These are phyloP conservation scores for Leccinum pellstonianum DNA, from an alignment of 768 basidiomycete genomes.

Conservation along the genomic window DNA sequence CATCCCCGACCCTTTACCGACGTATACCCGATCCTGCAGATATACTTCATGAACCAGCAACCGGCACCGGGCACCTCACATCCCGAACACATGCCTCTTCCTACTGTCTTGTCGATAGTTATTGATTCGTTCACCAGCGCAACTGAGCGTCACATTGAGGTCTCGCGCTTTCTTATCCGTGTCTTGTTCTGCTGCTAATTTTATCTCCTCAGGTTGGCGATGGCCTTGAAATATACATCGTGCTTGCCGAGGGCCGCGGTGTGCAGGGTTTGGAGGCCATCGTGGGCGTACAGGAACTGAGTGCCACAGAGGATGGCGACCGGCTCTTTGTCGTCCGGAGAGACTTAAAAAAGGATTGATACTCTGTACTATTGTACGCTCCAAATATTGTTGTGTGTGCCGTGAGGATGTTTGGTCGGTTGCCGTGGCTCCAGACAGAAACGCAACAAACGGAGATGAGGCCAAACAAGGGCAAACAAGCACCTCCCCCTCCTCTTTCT, in stretches of 20 bases:
- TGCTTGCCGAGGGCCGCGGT: slow-evolving; percentile 67
- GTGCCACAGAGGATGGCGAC: slow-evolving; percentile 60
- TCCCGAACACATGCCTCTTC: slow-evolving; percentile 79
- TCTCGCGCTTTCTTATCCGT: slow-evolving; percentile 33
- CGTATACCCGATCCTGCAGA: slow-evolving; percentile 55
- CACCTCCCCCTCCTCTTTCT: background rate
- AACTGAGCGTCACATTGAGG: slow-evolving; percentile 98
- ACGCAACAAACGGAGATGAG: background rate
- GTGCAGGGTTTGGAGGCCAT: slow-evolving; percentile 57
- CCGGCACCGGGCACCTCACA: slow-evolving; percentile 69
- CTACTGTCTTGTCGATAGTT: slow-evolving; percentile 79
- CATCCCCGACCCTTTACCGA: slow-evolving; percentile 49
- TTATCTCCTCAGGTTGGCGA: slow-evolving; percentile 74
- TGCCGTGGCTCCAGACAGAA: background rate
- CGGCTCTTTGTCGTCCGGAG: slow-evolving; percentile 72
- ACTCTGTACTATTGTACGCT: background rate
- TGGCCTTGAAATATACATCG: slow-evolving; percentile 89
- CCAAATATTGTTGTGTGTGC: too few species aligned
- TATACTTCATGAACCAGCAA: slow-evolving; percentile 96
- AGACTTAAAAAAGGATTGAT: slow-evolving; percentile 81
- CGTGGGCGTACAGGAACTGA: slow-evolving; percentile 62
- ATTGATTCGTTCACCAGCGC: slow-evolving; percentile 97
- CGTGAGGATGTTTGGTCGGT: background rate
- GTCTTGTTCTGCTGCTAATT: slow-evolving; percentile 2
- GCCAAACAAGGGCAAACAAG: background rate